These are phyloP conservation scores for Debaryomyces sp. DNA, from an alignment of 1,139 yeast species.

Conservation along the genomic window DNA sequence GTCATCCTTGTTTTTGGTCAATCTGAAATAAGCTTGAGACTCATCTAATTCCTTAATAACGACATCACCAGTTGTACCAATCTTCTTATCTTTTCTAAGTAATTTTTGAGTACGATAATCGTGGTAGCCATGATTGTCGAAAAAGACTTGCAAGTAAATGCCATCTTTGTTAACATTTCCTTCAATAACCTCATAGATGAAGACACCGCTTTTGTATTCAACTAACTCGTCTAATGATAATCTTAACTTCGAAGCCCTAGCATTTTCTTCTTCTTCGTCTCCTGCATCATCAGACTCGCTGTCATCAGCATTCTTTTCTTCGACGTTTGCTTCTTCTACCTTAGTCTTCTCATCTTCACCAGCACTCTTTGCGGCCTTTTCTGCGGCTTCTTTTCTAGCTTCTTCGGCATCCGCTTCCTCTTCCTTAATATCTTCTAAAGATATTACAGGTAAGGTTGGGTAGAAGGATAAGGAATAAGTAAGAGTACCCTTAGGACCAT, in stretches of 20 bases:
- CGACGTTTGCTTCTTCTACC: conserved; percentile 25
- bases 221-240: conserved; percentile 65
- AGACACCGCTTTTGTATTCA: conserved; percentile 71
- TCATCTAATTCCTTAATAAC: conserved; percentile 75
- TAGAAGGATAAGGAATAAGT: conserved; percentile 76
- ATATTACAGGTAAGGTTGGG: conserved; percentile 77
- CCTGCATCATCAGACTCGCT: conserved; percentile 42
- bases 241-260: conserved; percentile 43
- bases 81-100: conserved; percentile 37
- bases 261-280: conserved; percentile 36
- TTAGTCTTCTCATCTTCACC: conserved; percentile 28
- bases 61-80: conserved; percentile 71
- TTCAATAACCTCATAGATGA: conserved; percentile 65
- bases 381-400: conserved; percentile 34
- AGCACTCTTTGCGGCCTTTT: conserved; percentile 8
- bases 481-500: conserved; percentile 81
- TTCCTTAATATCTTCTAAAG: conserved; percentile 70
- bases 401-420: conserved; percentile 42
- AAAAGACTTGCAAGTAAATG: conserved; percentile 68
- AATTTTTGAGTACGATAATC: conserved; percentile 57
- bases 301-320: conserved; percentile 27
- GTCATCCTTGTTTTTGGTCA: conserved; percentile 54
- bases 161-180: conserved; percentile 57
- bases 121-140: conserved; percentile 72
- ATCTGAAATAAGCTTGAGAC: conserved; percentile 66